A percentile compares a stretch with the other conserved stretches of the same genome.
These are phyloP conservation scores for Lasiodiplodia gonubiensis DNA, from an alignment of 2,329 filamentous ascomycete genomes.

Conservation along the genomic window DNA sequence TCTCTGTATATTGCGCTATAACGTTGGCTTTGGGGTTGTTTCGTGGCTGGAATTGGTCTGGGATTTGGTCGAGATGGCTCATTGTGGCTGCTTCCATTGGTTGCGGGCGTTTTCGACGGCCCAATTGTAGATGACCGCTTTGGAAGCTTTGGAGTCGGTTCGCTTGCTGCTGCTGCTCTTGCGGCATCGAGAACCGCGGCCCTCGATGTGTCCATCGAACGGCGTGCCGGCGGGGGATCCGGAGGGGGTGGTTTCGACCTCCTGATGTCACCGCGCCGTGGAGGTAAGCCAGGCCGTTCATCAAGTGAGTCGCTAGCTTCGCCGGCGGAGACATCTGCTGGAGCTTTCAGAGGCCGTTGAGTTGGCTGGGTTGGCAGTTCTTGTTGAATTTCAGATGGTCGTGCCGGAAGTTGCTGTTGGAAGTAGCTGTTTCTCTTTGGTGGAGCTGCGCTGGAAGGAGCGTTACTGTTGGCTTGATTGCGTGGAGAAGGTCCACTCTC, in stretches of 20 bases:
- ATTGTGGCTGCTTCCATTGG: constrained; percentile 14
- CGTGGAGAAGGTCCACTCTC: constrained; percentile 52
- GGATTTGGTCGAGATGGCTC: neutral
- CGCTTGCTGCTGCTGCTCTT: constrained; percentile 8
- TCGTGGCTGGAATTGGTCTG: neutral
- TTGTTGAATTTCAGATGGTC: constrained; percentile 32
- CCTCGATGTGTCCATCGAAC: constrained; percentile 40
- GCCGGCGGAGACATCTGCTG: constrained; percentile 10
- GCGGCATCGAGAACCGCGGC: constrained; percentile 14
- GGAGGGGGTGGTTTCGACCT: constrained; percentile 39
- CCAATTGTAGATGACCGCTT: constrained; percentile 42
- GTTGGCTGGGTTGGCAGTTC: constrained; percentile 32
- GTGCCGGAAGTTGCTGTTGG: constrained; percentile 32
- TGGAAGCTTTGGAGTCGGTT: constrained; percentile 32
- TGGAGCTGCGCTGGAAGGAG: constrained; percentile 30
- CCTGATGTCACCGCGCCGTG: constrained; percentile 46
- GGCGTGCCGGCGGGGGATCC: constrained; percentile 43
- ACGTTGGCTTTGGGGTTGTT: constrained; percentile 15
- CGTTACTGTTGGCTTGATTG: neutral
- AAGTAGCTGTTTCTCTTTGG: constrained; percentile 41
- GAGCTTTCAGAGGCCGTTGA: neutral
- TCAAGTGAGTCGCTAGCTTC: constrained; percentile 41
- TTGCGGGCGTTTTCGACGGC: neutral
- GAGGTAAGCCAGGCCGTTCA: constrained; percentile 58
- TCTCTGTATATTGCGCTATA: constrained; percentile 33